Conservation (phyloP, 2,329 filamentous ascomycete genomes). For the Trichoderma asperellum region DNA sequence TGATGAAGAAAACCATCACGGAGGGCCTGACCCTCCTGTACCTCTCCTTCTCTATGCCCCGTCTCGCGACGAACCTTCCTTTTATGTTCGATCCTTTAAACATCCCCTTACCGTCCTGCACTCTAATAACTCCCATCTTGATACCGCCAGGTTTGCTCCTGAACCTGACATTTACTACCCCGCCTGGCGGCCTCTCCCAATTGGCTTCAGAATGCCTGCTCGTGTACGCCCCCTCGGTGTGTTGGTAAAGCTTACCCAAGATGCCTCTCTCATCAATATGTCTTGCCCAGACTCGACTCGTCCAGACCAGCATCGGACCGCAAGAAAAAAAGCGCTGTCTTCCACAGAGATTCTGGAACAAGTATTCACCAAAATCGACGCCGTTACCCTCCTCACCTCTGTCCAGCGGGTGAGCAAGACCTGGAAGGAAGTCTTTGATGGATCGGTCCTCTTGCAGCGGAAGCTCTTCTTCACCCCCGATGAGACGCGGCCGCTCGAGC, state of each 20-base stretch:
- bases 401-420: not conserved
- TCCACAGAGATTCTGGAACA: slow-evolving; percentile 7
- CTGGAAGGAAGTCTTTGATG: not conserved
- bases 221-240: not conserved
- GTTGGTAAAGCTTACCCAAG: not conserved
- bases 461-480: slow-evolving; percentile 5
- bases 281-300: not conserved
- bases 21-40: not conserved
- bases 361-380: not conserved
- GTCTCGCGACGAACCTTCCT: not conserved
- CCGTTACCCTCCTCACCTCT: not conserved
- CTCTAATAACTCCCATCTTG: not conserved
- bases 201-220: not conserved
- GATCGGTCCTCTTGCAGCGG: not conserved
- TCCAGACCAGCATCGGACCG: not conserved
- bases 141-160: not conserved
- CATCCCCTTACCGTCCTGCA: not conserved
- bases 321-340: not conserved
- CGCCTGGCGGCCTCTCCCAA: slow-evolving; percentile 2
- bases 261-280: not conserved
- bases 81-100: not conserved
- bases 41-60: slow-evolving; percentile 2
- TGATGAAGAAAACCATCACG: not conserved
- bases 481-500: not conserved
- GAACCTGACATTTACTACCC: not conserved